phyloP scores from a whole-genome alignment of 257 asterid species.

The Apocynum venetum region DNA sequence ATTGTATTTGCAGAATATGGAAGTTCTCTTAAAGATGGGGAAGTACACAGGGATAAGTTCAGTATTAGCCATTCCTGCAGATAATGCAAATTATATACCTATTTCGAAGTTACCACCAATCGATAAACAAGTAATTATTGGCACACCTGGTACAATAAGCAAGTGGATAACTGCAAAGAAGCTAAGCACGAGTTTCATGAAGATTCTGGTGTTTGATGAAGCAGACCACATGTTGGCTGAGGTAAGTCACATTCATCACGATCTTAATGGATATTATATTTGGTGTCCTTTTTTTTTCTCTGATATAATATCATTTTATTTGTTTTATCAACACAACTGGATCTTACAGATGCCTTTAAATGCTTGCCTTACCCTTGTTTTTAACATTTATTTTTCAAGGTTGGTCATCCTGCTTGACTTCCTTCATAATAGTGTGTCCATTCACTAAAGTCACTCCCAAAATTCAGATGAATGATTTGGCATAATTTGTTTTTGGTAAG shows the following conservation, averaged over 20 bases:
- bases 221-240: conserved; percentile 96
- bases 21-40: conserved; percentile 91
- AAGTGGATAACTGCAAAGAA: conserved; percentile 65
- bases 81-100: conserved; percentile 44
- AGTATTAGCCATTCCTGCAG: conserved; percentile 69
- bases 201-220: conserved; percentile 92
- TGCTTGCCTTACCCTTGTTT: not conserved
- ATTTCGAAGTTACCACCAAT: conserved; percentile 53
- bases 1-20: conserved; percentile 59
- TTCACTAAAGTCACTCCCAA: not conserved
- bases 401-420: not conserved
- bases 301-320: not conserved
- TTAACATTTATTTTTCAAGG: not conserved
- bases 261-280: not conserved
- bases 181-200: conserved; percentile 68
- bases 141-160: conserved; percentile 90
- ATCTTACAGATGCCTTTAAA: not conserved
- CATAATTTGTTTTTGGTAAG: not conserved
- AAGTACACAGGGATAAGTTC: conserved; percentile 75
- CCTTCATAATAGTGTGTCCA: not conserved
- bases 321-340: not conserved
- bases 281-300: not conserved
- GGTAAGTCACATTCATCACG: conserved; percentile 30
- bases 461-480: not conserved
- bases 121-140: conserved; percentile 77